Conservation (phyloP, 495 filamentous ascomycete species). For the Opeltia flavorubescens region DNA sequence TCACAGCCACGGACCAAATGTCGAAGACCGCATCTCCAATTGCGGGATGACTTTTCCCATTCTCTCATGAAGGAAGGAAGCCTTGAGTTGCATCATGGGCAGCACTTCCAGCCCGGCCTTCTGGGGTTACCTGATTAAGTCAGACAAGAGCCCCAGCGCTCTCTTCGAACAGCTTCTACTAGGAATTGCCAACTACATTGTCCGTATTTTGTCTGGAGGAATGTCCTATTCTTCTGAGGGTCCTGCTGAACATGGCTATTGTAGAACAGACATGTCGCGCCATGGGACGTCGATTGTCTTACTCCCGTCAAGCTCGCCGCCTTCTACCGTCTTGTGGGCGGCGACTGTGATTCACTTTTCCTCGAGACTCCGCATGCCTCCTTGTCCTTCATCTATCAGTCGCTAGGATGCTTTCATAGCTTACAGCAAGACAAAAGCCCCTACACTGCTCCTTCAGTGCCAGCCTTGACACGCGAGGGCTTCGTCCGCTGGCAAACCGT, state of each 20-base stretch:
- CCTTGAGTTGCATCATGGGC: neutral
- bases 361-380: slow-evolving; percentile 56
- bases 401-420: slow-evolving; percentile 73
- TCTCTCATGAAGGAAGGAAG: no score
- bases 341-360: slow-evolving; percentile 82
- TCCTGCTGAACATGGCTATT: slow-evolving; percentile 1
- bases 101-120: slow-evolving; percentile 24
- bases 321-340: slow-evolving; percentile 81
- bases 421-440: slow-evolving; percentile 57
- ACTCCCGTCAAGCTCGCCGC: slow-evolving; percentile 70
- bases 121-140: slow-evolving; percentile 76
- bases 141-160: slow-evolving; percentile 63
- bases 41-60: no score
- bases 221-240: slow-evolving; percentile 2
- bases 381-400: slow-evolving; percentile 84
- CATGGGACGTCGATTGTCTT: slow-evolving; percentile 47
- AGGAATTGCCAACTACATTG: slow-evolving; percentile 69
- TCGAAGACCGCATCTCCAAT: neutral
- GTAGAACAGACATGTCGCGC: slow-evolving; percentile 49
- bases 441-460: slow-evolving; percentile 61
- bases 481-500: slow-evolving; percentile 93
- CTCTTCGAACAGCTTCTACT: slow-evolving; percentile 63
- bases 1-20: neutral
- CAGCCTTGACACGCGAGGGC: slow-evolving; percentile 66
- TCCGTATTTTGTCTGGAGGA: slow-evolving; percentile 32